Base-by-base conservation (phyloP, 1,284 basidiomycete species). In the Phaffia rhodozyma region DNA sequence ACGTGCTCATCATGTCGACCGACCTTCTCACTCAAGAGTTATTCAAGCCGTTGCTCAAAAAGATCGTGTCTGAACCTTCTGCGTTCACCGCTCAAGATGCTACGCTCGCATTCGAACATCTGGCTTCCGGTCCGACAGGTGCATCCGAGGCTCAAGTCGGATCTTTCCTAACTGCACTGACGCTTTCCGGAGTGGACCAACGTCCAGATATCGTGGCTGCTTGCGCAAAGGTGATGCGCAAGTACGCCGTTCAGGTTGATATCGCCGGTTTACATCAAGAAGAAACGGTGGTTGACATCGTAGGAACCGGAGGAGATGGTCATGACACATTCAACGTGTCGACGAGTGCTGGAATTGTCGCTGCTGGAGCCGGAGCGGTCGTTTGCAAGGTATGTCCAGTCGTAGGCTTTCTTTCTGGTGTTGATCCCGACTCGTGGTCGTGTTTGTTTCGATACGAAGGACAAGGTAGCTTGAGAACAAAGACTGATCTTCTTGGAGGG, bases 251-350 rank as follows among this genome's bases (percentile, higher is more conserved):
- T 57, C 60, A 67, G 27, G 72, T 77, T 47, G 72, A 75, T 53
- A 74, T 74, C 0, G 73, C 74, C 62, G 74, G 72, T 1, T 43
- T 43, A 16, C 38, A 43, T 43, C 38, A 43, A 16, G 75, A 76
- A 62, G 68, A 68, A 2, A 74, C 75, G 2, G 67, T 75, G 54
- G 77, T 78, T 13, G 84, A 78, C 76, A 83, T 80, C 66, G 86
- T 86, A 60, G 82, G 87, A 20, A 88, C 86, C 0, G 94, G 94
- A n/a, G 94, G 94, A 16, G 94, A 97, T 76, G 93, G 93, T 0
- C 86, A 94, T 77, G 91, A 97, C 72, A 88, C 94, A 0, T 98
- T 94, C 81, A 97, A 98, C 74, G 93, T 97, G 54, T 94, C 91
- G 71, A 97, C 94, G 0, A 89, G 91, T 0, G 94, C 94, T 1